Conservation (phyloP, 2,329 filamentous ascomycete species). For the Ramularia endophylla region DNA sequence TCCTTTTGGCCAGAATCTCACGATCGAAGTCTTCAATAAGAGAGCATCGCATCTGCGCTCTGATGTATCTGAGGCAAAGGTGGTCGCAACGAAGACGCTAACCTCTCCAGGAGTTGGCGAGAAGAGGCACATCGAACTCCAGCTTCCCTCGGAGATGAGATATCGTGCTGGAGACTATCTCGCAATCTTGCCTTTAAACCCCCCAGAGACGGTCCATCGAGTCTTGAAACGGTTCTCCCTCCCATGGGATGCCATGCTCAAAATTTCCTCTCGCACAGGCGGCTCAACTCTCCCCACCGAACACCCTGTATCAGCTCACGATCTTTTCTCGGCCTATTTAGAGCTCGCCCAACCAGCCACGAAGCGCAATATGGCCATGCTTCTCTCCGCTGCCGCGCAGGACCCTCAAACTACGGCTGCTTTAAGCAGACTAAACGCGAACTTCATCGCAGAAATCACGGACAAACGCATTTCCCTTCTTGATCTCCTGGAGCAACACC, state of each 20-base stretch:
- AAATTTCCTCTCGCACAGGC: constrained; percentile 48
- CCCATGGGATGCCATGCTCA: constrained; percentile 56
- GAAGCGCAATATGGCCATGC: constrained; percentile 51
- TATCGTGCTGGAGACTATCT: constrained; percentile 74
- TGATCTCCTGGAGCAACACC: constrained; percentile 62
- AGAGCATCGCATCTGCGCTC: constrained; percentile 56
- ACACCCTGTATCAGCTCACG: constrained; percentile 54
- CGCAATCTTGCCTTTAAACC: constrained; percentile 59
- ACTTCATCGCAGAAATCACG: constrained; percentile 32
- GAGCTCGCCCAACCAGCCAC: constrained; percentile 69
- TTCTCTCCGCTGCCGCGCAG: constrained; percentile 43
- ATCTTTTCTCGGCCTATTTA: constrained; percentile 63
- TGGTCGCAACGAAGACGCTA: constrained; percentile 49
- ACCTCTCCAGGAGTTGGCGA: constrained; percentile 46
- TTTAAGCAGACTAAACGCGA: constrained; percentile 43
- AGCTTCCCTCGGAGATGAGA: constrained; percentile 43
- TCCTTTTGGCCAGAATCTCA: constrained; percentile 34
- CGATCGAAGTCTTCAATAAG: constrained; percentile 49
- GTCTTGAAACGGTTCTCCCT: constrained; percentile 61
- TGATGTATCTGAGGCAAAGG: constrained; percentile 56
- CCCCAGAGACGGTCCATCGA: constrained; percentile 53
- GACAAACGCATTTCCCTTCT: constrained; percentile 50
- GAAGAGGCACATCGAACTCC: constrained; percentile 51
- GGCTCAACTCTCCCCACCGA: constrained; percentile 61
- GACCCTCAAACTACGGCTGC: constrained; percentile 46